phyloP scores from a whole-genome alignment of 805 yeast genomes.

The Metschnikowia kofuensis region DNA sequence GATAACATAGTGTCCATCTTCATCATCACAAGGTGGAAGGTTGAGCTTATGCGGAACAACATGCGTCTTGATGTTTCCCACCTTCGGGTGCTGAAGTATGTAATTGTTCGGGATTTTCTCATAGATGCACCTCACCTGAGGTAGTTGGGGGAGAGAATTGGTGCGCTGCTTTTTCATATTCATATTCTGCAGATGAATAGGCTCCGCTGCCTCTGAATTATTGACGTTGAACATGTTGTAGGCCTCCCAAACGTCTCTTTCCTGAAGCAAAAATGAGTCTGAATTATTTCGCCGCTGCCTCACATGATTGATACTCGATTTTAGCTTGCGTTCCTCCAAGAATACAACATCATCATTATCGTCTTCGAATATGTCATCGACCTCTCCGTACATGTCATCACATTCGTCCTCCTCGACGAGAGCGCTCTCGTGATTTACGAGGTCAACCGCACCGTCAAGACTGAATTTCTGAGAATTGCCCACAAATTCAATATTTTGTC shows the following conservation, averaged over 20 bases:
- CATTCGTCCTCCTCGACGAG: conserved; percentile 19
- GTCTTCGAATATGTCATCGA: conserved; percentile 20
- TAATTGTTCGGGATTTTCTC: conserved; percentile 37
- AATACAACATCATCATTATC: conserved; percentile 35
- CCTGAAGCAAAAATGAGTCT: conserved; percentile 35
- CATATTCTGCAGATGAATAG: conserved; percentile 3
- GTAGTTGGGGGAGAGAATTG: conserved; percentile 43
- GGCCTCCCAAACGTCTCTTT: conserved; percentile 39
- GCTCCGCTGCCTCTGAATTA: conserved; percentile 15
- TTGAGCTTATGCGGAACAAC: conserved; percentile 35
- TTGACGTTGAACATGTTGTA: conserved; percentile 44
- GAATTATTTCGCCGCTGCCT: conserved; percentile 28
- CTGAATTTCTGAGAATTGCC: conserved; percentile 1
- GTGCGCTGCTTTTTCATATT: conserved; percentile 37
- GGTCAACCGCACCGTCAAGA: neutral
- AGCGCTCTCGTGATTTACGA: conserved; percentile 17
- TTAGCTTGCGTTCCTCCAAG: conserved; percentile 31
- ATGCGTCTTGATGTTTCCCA: conserved; percentile 39
- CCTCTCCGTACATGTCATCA: conserved; percentile 18
- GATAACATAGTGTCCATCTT: conserved; percentile 72
- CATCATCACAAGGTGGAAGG: conserved; percentile 52
- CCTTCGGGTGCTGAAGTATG: conserved; percentile 34
- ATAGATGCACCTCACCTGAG: conserved; percentile 43
- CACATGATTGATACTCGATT: conserved; percentile 10
- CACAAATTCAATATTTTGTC: neutral